phyloP scores from a whole-genome alignment of 177 flowering plant genomes.

The Vitis hybrid region DNA sequence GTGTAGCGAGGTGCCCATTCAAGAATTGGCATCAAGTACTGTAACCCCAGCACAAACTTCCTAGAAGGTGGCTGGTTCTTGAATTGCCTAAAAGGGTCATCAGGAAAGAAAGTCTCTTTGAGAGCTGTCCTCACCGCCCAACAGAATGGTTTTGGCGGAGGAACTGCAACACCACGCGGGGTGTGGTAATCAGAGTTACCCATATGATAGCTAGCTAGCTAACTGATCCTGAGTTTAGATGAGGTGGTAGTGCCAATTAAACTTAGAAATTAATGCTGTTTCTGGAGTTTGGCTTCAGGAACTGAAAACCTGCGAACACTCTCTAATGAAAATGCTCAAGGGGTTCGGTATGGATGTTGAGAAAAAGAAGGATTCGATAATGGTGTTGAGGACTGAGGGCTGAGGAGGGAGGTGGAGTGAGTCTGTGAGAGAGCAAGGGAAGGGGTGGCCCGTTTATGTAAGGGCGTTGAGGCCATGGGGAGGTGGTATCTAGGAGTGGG shows the following conservation, averaged over 20 bases:
- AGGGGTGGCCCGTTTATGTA: no score
- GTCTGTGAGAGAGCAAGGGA: no score
- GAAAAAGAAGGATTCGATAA: no score
- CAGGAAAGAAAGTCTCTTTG: constrained; percentile 85
- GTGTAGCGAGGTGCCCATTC: constrained; percentile 82
- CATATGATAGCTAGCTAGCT: constrained; percentile 3
- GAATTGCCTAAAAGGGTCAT: constrained; percentile 76
- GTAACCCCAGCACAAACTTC: constrained; percentile 39
- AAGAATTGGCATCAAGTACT: constrained; percentile 68
- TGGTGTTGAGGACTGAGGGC: no score
- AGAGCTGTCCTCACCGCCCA: constrained; percentile 30
- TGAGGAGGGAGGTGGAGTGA: no score
- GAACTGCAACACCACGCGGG: constrained; percentile 43
- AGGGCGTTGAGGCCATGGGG: no score
- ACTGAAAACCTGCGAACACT: no score
- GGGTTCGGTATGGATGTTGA: no score
- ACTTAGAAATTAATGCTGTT: background rate
- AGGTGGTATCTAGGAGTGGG: no score
- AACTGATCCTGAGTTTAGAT: no score
- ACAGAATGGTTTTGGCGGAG: constrained; percentile 54
- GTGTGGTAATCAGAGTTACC: constrained; percentile 23
- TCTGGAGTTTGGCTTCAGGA: background rate
- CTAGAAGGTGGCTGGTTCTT: constrained; percentile 40
- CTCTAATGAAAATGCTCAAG: no score
- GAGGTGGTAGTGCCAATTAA: background rate